Conservation (phyloP, 2,329 filamentous ascomycete genomes). For the Botryotinia convoluta region DNA sequence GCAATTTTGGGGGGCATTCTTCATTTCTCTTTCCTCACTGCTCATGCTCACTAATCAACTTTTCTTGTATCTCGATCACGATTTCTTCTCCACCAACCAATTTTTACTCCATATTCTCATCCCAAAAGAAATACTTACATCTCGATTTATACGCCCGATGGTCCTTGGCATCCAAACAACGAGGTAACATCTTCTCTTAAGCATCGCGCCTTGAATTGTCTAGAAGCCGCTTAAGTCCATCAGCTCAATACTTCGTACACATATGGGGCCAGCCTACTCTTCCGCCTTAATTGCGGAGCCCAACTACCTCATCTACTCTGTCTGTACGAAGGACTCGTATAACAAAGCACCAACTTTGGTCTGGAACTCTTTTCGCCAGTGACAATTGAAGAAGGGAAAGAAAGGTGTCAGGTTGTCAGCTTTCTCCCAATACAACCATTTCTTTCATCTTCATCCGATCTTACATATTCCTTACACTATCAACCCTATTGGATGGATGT, state of each 20-base stretch:
- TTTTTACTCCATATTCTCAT: background rate
- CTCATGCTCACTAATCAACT: background rate
- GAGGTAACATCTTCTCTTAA: background rate
- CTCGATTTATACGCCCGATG: background rate
- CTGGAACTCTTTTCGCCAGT: background rate
- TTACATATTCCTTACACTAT: background rate
- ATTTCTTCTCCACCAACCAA: background rate
- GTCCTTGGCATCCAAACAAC: background rate
- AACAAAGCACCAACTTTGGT: background rate
- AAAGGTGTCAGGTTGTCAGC: background rate
- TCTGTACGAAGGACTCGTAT: no score
- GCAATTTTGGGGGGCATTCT: background rate
- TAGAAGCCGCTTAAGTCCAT: background rate
- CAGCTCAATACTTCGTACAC: background rate
- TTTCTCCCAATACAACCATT: background rate
- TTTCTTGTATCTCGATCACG: background rate
- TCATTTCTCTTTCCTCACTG: background rate
- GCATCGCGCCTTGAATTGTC: background rate
- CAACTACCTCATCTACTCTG: background rate
- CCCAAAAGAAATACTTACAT: background rate
- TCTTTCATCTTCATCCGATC: background rate
- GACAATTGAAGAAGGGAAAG: background rate
- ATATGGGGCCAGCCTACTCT: background rate
- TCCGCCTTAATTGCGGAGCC: constrained; percentile 8
- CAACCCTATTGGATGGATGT: background rate